These are phyloP conservation scores for Pythium apleroticum DNA, from an alignment of 352 stramenopile species.

Conservation along the genomic window DNA sequence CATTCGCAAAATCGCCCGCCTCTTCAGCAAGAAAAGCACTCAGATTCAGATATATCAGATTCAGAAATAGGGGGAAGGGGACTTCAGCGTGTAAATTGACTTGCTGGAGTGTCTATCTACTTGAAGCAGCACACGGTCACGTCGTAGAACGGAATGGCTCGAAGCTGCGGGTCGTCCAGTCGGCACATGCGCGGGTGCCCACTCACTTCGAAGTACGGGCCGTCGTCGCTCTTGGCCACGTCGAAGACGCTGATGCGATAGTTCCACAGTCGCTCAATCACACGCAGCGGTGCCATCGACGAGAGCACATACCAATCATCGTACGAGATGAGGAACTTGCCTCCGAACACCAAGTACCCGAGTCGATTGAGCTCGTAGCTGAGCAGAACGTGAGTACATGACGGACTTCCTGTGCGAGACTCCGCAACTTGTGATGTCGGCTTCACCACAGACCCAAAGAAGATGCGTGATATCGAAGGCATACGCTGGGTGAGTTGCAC, in stretches of 20 bases:
- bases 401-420: no score
- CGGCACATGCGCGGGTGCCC: not conserved
- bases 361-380: constrained; percentile 18
- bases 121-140: constrained; percentile 11
- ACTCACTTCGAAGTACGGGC: constrained; percentile 7
- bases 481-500: no score
- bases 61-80: no score
- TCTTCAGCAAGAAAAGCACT: not conserved
- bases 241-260: constrained; percentile 16
- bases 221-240: not conserved
- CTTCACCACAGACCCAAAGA: no score
- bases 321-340: constrained; percentile 7
- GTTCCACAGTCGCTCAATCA: constrained; percentile 21
- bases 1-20: no score
- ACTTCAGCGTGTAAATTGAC: no score
- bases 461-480: no score
- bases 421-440: no score
- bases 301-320: no score
- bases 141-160: constrained; percentile 13
- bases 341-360: constrained; percentile 17
- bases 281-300: constrained; percentile 15
- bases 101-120: no score
- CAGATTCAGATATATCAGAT: not conserved
- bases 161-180: constrained; percentile 12
- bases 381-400: constrained; percentile 12